Evolutionary conservation across 108 stramenopile genomes (phyloP).

Genomic region (Epipyxis sp.): DNA sequence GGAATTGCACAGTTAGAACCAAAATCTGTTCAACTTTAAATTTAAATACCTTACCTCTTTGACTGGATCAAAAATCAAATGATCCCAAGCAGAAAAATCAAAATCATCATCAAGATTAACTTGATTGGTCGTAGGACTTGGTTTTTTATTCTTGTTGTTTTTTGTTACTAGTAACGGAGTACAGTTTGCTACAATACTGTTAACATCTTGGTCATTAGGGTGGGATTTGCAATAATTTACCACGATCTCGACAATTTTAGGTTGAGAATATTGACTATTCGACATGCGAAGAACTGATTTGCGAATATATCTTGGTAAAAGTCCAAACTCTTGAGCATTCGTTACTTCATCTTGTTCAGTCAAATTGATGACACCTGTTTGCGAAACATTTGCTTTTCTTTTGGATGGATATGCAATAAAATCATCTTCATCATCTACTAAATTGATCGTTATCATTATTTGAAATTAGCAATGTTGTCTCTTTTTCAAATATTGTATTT

Average conservation of each 20-base stretch:
- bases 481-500: not conserved
- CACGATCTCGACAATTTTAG: not conserved
- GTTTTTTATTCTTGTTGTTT: too few species aligned
- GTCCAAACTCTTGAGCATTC: not conserved
- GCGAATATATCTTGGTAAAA: not conserved
- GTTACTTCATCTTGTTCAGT: not conserved
- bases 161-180: too few species aligned
- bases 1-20: not conserved
- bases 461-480: too few species aligned
- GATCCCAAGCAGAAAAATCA: not conserved
- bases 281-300: not conserved
- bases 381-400: not conserved
- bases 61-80: not conserved
- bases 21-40: not conserved
- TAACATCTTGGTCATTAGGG: not conserved
- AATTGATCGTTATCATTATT: not conserved
- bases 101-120: not conserved
- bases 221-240: not conserved
- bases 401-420: not conserved
- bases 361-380: not conserved
- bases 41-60: not conserved
- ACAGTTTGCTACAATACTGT: not conserved
- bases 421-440: not conserved
- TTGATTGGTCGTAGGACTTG: not conserved
- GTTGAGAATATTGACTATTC: not conserved